Evolutionary conservation across 1,139 yeast species (phyloP).

Genomic region (Candida anutae): DNA sequence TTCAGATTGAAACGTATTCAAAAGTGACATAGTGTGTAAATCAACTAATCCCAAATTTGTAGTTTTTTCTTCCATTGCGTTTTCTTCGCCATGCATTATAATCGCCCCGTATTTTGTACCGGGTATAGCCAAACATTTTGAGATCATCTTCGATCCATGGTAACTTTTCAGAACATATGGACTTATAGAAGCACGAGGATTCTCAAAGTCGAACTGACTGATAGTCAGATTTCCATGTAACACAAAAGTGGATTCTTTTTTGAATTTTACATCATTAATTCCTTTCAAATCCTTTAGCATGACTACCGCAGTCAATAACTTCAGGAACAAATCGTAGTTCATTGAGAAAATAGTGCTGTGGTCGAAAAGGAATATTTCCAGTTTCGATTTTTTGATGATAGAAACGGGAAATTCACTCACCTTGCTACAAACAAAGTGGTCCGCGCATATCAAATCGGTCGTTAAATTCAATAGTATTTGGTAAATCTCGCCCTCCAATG

Average conservation of each 20-base stretch:
- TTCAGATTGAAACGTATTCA: too few relatives aligned
- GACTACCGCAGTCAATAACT: neutral
- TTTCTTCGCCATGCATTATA: slow-evolving; percentile 11
- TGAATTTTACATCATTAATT: neutral
- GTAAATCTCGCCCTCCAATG: slow-evolving; percentile 1
- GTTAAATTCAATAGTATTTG: neutral
- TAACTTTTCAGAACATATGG: neutral
- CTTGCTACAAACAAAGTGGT: neutral
- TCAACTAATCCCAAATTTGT: slow-evolving; percentile 14
- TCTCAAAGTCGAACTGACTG: neutral
- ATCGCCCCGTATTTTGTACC: slow-evolving; percentile 9
- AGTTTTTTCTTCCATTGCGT: slow-evolving; percentile 10
- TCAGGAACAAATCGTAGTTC: neutral
- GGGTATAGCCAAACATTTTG: slow-evolving; percentile 10
- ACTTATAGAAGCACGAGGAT: neutral
- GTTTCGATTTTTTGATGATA: neutral
- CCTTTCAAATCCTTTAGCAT: too few relatives aligned
- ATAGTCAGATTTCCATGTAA: neutral
- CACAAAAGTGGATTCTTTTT: neutral
- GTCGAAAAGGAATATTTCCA: slow-evolving; percentile 1
- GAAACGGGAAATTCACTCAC: neutral
- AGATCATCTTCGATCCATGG: neutral
- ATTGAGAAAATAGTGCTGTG: neutral
- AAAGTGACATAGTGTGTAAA: slow-evolving; percentile 6
- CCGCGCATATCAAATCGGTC: neutral